Base-by-base conservation (phyloP, 1,284 basidiomycete species). In the Cryptococcus neoformans region DNA sequence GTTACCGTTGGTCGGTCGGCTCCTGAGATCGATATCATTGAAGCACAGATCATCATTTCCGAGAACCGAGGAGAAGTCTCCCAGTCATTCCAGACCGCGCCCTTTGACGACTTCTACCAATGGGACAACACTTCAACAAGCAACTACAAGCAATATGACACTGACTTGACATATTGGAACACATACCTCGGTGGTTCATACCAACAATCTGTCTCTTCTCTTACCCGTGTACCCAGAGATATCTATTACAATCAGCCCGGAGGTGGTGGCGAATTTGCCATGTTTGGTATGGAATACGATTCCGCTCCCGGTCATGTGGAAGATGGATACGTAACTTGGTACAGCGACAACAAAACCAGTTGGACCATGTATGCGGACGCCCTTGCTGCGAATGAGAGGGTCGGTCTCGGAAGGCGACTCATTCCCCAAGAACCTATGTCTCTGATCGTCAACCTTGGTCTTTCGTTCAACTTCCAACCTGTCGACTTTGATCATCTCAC, bases 401-500 rank as follows among this genome's bases (percentile, higher is more conserved):
- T 86, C 12, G 80, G 90, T 60, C 90, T 95, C 53, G 80, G 85
- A 1, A 81, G 83, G 41, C 81, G 94, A 46, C 83, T 87, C 4
- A 82, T 97, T 42, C 84, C 92, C 0, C 85, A 89, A 67, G 92
- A 93, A 72, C 90, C 91, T 2, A 85, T 93, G 87, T 64, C 67
- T 6, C 68, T 76, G 73, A 81, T 94, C 67, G 84, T 94, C 63
- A 88, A 89, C 68, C 92, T 94, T 66, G 75, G 74, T 53, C 70
- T 74, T 63, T 76, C 74, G 6, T 69, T 72, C 58, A 69, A 69
- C 49, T 77, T 76, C 66, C 68, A 73, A 58, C 54, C 63, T 3
- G 84, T 90, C 48, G 84, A 92, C 73, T 80, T 87, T 50, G 73
- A 81, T 0, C 78, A 87, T 53, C 79, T 92, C 44, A 76, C 70